These are phyloP conservation scores for Populus alba DNA, from an alignment of 345 rosid genomes.

Conservation along the genomic window DNA sequence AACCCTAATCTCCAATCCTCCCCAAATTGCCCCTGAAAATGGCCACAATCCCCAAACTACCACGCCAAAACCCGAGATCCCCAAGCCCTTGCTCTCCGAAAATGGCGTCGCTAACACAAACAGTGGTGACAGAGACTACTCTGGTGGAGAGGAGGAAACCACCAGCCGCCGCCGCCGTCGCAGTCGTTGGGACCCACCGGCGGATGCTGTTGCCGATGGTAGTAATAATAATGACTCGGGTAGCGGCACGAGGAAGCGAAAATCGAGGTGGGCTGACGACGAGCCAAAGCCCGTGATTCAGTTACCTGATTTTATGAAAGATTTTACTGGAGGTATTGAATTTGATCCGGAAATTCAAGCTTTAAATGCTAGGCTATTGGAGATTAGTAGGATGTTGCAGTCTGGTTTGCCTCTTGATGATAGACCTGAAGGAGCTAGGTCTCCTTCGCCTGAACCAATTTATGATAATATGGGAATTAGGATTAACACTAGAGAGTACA, in stretches of 20 bases:
- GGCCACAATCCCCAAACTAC: slow-evolving; percentile 1
- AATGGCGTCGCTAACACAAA: slow-evolving; percentile 56
- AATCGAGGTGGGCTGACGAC: slow-evolving; percentile 90
- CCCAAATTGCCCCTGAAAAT: background rate
- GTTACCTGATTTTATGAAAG: slow-evolving; percentile 91
- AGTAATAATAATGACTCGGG: slow-evolving; percentile 37
- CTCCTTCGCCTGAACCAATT: slow-evolving; percentile 93
- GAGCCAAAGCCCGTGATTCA: slow-evolving; percentile 84
- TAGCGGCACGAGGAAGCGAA: slow-evolving; percentile 64
- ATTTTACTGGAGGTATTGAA: slow-evolving; percentile 85
- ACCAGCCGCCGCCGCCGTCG: slow-evolving; percentile 68
- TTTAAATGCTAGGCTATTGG: slow-evolving; percentile 76
- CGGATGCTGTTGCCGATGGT: slow-evolving; percentile 10
- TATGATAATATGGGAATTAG: slow-evolving; percentile 94
- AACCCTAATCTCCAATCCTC: background rate
- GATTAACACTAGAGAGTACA: slow-evolving; percentile 79
- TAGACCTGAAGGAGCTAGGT: slow-evolving; percentile 87
- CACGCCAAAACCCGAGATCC: slow-evolving; percentile 25
- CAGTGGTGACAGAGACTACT: slow-evolving; percentile 64
- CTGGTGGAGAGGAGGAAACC: slow-evolving; percentile 91
- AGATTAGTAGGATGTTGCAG: slow-evolving; percentile 78
- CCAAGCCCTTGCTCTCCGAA: slow-evolving; percentile 50
- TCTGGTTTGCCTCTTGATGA: slow-evolving; percentile 80
- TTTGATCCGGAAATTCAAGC: slow-evolving; percentile 90
- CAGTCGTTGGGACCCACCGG: slow-evolving; percentile 88